Evolutionary conservation across 495 filamentous ascomycete genomes (phyloP).

Genomic region (Lasiosphaeria hispida): DNA sequence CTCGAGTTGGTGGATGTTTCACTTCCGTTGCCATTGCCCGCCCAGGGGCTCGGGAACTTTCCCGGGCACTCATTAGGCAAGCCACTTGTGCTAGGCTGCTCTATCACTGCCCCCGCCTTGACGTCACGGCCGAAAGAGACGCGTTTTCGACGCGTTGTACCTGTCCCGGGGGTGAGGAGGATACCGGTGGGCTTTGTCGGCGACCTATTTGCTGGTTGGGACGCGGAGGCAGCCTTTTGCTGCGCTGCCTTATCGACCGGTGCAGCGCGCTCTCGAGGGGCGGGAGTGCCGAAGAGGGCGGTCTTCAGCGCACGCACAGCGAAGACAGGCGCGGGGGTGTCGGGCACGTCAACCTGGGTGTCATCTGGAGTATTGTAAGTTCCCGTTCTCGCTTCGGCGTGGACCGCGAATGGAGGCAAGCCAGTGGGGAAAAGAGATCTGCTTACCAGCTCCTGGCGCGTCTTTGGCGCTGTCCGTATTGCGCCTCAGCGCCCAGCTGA

Average conservation of each 20-base stretch:
- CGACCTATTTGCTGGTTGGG: conserved; percentile 16
- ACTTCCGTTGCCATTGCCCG: conserved; percentile 10
- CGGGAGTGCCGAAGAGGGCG: conserved; percentile 85
- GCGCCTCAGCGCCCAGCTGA: conserved; percentile 56
- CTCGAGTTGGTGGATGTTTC: neutral
- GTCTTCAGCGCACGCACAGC: conserved; percentile 89
- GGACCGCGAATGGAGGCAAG: conserved; percentile 1
- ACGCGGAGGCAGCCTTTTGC: neutral
- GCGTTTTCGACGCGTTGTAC: conserved; percentile 73
- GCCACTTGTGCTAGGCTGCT: conserved; percentile 42
- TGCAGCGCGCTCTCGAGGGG: conserved; percentile 31
- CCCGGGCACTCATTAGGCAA: conserved; percentile 55
- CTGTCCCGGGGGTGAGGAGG: conserved; percentile 84
- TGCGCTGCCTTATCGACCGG: conserved; percentile 19
- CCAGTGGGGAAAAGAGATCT: neutral
- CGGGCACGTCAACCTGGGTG: conserved; percentile 64
- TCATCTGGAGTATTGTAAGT: conserved; percentile 33
- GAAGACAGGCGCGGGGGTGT: conserved; percentile 92
- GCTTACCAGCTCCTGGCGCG: conserved; percentile 28
- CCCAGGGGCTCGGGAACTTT: conserved; percentile 65
- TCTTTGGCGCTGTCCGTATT: conserved; percentile 31
- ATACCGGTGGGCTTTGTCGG: conserved; percentile 58
- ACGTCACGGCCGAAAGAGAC: conserved; percentile 80
- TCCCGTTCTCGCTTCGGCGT: conserved; percentile 4
- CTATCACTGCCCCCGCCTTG: conserved; percentile 31